Base-by-base conservation (phyloP, 371 early-diverging fungal genomes). In the Mortierella sp. region DNA sequence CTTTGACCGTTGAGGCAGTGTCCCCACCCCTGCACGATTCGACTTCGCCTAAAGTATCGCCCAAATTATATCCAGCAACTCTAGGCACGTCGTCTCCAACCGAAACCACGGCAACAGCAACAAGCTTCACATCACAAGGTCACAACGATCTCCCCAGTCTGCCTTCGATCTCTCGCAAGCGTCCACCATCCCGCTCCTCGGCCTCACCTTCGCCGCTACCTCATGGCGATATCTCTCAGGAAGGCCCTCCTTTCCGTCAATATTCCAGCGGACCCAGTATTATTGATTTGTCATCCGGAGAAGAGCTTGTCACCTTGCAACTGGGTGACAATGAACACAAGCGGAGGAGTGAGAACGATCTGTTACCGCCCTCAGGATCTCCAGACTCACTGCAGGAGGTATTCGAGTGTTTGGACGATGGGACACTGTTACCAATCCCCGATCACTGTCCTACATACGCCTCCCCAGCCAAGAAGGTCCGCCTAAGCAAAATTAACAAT, bases 231-330 rank as follows among this genome's bases (percentile, higher is more conserved):
- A 24, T 28, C 10, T 22, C 21, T 12, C 37, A 8, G 40, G 52
- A 51, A 9, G 21, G 31, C 14, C 31, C 67, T 22, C 14, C 46
- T 19, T 24, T 45, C 25, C 34, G 27, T 28, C 53, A 40, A 48
- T n/a, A 45, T 48, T 55, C 55, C 8, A 63, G 27, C 25, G 70
- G 77, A 6, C 77, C 77, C 19, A 69, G 65, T 34, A 65, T 76
- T 40, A 65, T 76, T 50, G 77, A 76, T 54, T 57, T 76, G 37
- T 76, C 77, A 45, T 76, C 77, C 2, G 77, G 77, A 39, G 77
- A 76, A 31, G 77, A 76, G 47, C 59, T 76, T 10, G 62, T 76
- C 14, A 58, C 59, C 9, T 43, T 76, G 37, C 77, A 69, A 27
- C 28, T 76, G n/a, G 77, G 65, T 3, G 66, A 62, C 16, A 69